Base-by-base conservation (phyloP, 805 yeast genomes). In the Starmerella sp. region DNA sequence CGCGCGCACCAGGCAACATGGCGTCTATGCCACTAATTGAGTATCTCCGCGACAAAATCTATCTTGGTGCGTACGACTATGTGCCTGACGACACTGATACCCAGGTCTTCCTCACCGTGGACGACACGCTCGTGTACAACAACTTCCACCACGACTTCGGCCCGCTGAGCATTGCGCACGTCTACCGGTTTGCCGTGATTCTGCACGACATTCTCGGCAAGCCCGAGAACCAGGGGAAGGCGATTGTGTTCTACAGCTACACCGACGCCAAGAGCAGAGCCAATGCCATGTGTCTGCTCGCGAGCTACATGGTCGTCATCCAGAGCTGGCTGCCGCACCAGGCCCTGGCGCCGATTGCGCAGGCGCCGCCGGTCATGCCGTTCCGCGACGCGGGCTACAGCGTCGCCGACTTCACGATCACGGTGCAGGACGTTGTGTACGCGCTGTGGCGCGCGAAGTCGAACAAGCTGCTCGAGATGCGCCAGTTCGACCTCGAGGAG, bases 251-350 rank as follows among this genome's bases (percentile, higher is more conserved):
- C 63, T 93, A 87, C 69, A 87, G 96, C 13, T 77, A 89, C 1
- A 81, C 91, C 0, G 82, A 86, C 35, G 80, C 95, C 0, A 81
- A 84, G 58, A 83, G 83, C 60, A 73, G 98, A 63, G 82, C 97
- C 6, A 93, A 93, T 66, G 95, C 97, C 15, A 97, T 97, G 4
- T 89, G 97, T 69, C 74, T 93, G 59, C 74, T 93, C 51, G 87
- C 96, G 60, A 88, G 97, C 65, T 93, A 93, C 70, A 89, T 93
- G 97, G 73, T 93, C 0, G 71, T 93, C 53, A 91, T 93, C 15
- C 98, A 93, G 67, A 83, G 88, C 13, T 93, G 98, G 98, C 88
- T 97, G 1, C 98, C 98, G 0, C 98, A 93, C 69, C 93, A 93
- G 69, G 98, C 90, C 0, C 71, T 93, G 60, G 97, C 95, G 57